A percentile compares a stretch with the other conserved stretches of the same genome.
Evolutionary conservation across 805 yeast genomes (phyloP).

Genomic region (Sporopachydermia quercuum): DNA sequence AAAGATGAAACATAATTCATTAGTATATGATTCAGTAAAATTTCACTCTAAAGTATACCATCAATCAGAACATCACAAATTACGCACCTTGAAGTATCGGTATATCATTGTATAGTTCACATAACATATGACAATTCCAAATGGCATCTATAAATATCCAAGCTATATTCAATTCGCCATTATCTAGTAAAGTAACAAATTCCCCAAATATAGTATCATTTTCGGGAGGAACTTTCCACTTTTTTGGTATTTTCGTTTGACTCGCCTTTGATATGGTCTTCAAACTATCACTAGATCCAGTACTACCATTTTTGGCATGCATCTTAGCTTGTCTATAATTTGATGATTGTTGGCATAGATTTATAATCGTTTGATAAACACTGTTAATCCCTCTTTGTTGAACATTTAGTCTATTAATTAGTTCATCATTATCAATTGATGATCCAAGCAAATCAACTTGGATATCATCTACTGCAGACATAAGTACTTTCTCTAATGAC

Average conservation of each 20-base stretch:
- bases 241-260: background rate
- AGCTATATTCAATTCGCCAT: background rate
- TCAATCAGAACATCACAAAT: too few relatives aligned
- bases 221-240: background rate
- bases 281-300: background rate
- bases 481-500: background rate
- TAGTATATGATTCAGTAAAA: background rate
- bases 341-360: slow-evolving; percentile 1
- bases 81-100: too few relatives aligned
- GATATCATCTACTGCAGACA: background rate
- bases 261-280: background rate
- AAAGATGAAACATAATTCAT: background rate
- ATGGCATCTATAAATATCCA: background rate
- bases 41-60: too few relatives aligned
- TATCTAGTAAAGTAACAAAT: background rate
- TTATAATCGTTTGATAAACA: background rate
- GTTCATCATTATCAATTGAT: background rate
- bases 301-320: background rate
- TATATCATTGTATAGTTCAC: background rate
- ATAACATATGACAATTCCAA: background rate
- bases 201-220: background rate
- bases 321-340: background rate
- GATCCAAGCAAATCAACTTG: background rate
- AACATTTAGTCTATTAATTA: background rate
- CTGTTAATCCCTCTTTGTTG: background rate